Conservation (phyloP, 169 alveolate genomes). For the Cryptosporidium ubiquitum region DNA sequence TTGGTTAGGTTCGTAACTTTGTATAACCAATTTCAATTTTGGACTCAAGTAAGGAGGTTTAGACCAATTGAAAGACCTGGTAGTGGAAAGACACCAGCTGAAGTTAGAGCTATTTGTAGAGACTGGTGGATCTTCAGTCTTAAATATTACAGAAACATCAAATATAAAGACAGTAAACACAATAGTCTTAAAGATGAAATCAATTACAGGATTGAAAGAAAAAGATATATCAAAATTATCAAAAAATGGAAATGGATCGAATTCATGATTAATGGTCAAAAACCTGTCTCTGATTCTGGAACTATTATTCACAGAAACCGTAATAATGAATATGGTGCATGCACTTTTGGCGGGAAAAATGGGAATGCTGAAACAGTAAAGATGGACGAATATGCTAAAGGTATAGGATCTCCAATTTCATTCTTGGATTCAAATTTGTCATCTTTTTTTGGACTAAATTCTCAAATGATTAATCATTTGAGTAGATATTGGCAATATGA, state of each 20-base stretch:
- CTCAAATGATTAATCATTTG: not conserved
- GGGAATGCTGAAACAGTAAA: not conserved
- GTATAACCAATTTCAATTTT: slow-evolving; percentile 55
- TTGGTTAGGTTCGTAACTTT: slow-evolving; percentile 44
- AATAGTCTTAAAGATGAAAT: slow-evolving; percentile 48
- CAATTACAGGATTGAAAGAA: slow-evolving; percentile 61
- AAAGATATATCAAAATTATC: slow-evolving; percentile 46
- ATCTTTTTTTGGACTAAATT: not conserved
- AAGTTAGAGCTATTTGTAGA: slow-evolving; percentile 39
- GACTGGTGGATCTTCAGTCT: slow-evolving; percentile 69
- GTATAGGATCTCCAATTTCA: not conserved
- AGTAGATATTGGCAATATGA: slow-evolving; percentile 57
- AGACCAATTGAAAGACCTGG: slow-evolving; percentile 70
- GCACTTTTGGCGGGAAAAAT: not conserved
- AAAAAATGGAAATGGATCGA: slow-evolving; percentile 73
- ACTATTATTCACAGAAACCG: not conserved
- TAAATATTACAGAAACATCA: slow-evolving; percentile 13
- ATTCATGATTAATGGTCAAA: slow-evolving; percentile 40
- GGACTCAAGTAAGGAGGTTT: slow-evolving; percentile 65
- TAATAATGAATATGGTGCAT: not conserved
- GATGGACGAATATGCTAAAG: not conserved
- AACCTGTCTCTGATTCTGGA: slow-evolving; percentile 39
- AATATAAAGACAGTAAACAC: slow-evolving; percentile 20
- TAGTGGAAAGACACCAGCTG: slow-evolving; percentile 24
- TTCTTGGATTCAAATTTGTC: not conserved